Base-by-base conservation (phyloP, 1,139 yeast genomes). In the Citeromyces hawaiiensis region DNA sequence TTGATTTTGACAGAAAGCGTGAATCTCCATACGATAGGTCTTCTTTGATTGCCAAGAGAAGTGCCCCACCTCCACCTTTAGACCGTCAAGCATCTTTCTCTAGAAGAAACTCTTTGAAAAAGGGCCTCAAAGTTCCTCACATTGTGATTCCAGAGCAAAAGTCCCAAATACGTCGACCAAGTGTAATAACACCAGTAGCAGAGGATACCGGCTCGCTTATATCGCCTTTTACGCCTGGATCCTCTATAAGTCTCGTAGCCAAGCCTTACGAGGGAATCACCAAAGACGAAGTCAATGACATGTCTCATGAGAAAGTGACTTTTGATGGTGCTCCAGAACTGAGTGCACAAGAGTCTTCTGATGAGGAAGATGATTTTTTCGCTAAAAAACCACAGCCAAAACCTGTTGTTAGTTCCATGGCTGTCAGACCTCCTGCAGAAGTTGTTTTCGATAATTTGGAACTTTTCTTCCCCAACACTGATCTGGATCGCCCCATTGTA, bases 361-460 rank as follows among this genome's bases (percentile, higher is more conserved):
- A 60, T 21, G 66, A 60, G 15, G 58, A 65, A 43, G 80, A 69
- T 40, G 83, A 73, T 6, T 62, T 79, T 44, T 78, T 82, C 73
- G 82, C 83, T 0, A 75, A 75, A 48, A 64, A 66, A 0, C 62
- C 68, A 18, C 43, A 32, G 27, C 35, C 35, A 8, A 11, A 27
- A 8, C 37, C 40, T 9, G 17, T n/a, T 10, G 31, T 7, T 11
- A 30, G 21, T 4, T 59, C 57, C 45, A 62, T 65, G 76, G 74
- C 79, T 9, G 80, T 91, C 5, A 75, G 98, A 54, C 99, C 99
- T 2, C 88, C 98, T 0, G 82, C 95, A 1, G 97, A 91, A 52
- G 94, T 83, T 38, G 81, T 93, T 32, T 91, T 87, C 54, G 86
- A 87, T 43, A 87, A 93, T 52, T 70, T 93, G 48, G 98, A 91